Conservation (phyloP, 225 moss, liverwort and hornwort genomes). For the Ulota crispa region DNA sequence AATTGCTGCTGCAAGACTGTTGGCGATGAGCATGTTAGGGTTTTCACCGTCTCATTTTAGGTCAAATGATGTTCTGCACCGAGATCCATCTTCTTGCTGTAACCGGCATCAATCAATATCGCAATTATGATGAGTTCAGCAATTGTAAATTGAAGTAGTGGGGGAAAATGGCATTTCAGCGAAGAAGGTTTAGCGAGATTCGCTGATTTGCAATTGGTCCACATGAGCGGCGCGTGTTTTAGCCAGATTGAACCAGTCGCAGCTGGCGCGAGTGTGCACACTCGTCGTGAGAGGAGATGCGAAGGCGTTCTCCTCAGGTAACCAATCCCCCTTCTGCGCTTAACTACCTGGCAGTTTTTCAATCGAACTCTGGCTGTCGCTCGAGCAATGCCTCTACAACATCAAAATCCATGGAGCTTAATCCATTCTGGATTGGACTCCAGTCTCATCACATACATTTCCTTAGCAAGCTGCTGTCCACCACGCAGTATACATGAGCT, state of each 20-base stretch:
- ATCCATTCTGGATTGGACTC: background rate
- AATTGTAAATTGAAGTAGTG: background rate
- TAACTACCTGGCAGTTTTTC: background rate
- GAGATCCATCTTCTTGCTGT: background rate
- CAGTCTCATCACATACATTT: background rate
- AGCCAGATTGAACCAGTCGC: constrained; percentile 17
- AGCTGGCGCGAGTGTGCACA: constrained; percentile 5
- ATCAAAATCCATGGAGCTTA: background rate
- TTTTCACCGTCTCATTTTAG: background rate
- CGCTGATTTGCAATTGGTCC: background rate
- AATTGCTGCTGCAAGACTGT: background rate
- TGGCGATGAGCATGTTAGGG: background rate
- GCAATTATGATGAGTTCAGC: background rate
- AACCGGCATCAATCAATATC: background rate
- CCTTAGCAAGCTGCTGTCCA: background rate
- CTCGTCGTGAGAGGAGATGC: constrained; percentile 27
- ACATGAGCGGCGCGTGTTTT: constrained; percentile 13
- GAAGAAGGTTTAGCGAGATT: background rate
- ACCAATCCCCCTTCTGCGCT: background rate
- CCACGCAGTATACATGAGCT: background rate
- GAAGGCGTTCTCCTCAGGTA: constrained; percentile 33
- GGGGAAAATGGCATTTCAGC: background rate
- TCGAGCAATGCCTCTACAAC: background rate
- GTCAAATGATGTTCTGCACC: background rate
- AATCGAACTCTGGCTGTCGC: background rate